Conservation (phyloP, 352 stramenopile genomes). For the Phytophthora crassamura region DNA sequence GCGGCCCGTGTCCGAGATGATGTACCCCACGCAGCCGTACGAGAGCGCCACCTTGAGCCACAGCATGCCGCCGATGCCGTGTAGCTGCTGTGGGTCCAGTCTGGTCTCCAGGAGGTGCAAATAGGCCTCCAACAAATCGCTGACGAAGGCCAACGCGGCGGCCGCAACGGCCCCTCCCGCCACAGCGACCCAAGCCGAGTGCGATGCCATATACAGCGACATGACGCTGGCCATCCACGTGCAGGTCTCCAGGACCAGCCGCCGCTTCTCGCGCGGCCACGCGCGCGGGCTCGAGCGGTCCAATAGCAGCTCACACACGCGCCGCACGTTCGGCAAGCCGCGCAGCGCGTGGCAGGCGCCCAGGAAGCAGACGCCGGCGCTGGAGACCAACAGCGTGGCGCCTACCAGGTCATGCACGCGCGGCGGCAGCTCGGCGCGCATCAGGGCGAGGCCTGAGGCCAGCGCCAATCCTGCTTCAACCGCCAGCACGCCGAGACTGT, state of each 20-base stretch:
- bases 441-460: constrained; percentile 38
- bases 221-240: constrained; percentile 77
- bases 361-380: constrained; percentile 57
- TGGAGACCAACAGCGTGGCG: constrained; percentile 58
- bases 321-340: constrained; percentile 16
- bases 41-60: constrained; percentile 76
- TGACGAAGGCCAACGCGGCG: constrained; percentile 51
- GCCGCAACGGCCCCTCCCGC: constrained; percentile 46
- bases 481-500: constrained; percentile 40
- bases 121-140: constrained; percentile 67
- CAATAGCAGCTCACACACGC: constrained; percentile 57
- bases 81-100: constrained; percentile 43
- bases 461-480: constrained; percentile 40
- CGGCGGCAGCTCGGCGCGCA: constrained; percentile 31
- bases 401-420: constrained; percentile 60
- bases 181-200: constrained; percentile 57
- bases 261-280: constrained; percentile 59
- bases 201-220: constrained; percentile 70
- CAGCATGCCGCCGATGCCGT: constrained; percentile 46
- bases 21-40: constrained; percentile 70
- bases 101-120: constrained; percentile 57
- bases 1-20: constrained; percentile 59
- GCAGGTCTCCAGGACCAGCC: constrained; percentile 72
- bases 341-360: constrained; percentile 52
- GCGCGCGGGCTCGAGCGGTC: constrained; percentile 57